phyloP scores from a whole-genome alignment of 2,329 filamentous ascomycete species.

The Fusarium foetens region DNA sequence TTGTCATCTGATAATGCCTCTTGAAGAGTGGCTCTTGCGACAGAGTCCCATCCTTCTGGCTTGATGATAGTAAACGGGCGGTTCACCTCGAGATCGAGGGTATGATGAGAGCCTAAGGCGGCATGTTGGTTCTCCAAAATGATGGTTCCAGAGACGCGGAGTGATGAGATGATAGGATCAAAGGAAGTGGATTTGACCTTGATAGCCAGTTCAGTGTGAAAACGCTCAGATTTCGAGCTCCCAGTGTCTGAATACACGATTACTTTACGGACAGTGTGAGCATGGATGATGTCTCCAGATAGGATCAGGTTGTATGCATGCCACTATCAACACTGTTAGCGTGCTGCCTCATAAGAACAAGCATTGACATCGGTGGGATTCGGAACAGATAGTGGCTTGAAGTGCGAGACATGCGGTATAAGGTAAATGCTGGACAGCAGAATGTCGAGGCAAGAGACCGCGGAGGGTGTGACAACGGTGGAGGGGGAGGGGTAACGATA shows the following conservation, averaged over 20 bases:
- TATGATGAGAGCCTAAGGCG: slow-evolving; percentile 66
- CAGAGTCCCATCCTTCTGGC: slow-evolving; percentile 85
- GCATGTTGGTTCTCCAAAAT: slow-evolving; percentile 64
- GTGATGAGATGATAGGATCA: slow-evolving; percentile 64
- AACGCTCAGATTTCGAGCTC: slow-evolving; percentile 62
- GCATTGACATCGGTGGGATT: slow-evolving; percentile 14
- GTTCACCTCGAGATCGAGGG: slow-evolving; percentile 84
- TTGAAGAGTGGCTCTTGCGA: slow-evolving; percentile 79
- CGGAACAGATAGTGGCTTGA: slow-evolving; percentile 17
- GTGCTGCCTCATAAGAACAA: slow-evolving; percentile 5
- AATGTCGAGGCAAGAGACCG: slow-evolving; percentile 1
- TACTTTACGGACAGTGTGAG: slow-evolving; percentile 67
- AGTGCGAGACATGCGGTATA: slow-evolving; percentile 8
- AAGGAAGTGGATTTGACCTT: slow-evolving; percentile 68
- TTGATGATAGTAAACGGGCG: slow-evolving; percentile 91
- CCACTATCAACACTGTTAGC: slow-evolving; percentile 55
- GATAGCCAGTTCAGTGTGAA: slow-evolving; percentile 68
- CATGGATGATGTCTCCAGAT: slow-evolving; percentile 63
- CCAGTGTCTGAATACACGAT: slow-evolving; percentile 59
- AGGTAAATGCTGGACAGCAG: slow-evolving; percentile 5
- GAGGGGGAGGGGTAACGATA: slow-evolving; percentile 38
- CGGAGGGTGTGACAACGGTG: slow-evolving; percentile 26
- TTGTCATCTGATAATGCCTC: slow-evolving; percentile 83
- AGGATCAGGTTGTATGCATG: slow-evolving; percentile 70
- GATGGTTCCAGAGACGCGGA: slow-evolving; percentile 67